Base-by-base conservation (phyloP, 2,329 filamentous ascomycete genomes). In the Xylogone sp. region DNA sequence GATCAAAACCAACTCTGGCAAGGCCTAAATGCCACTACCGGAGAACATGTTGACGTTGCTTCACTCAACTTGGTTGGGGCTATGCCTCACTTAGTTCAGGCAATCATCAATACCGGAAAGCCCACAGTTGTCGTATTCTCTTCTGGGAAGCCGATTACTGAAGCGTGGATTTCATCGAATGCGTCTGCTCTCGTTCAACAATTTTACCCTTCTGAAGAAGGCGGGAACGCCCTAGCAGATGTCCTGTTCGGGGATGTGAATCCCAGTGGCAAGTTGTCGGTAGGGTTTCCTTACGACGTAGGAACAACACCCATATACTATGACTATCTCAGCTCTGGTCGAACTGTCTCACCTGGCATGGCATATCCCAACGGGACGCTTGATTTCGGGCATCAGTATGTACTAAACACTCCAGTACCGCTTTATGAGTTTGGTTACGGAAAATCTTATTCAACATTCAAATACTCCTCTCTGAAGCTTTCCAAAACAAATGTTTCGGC, bases 391-490 rank as follows among this genome's bases (percentile, higher is more conserved):
- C 95, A 96, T 70, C 84, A 90, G 21, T 82, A 92, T 68, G 91
- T 96, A 57, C 89, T 96, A 72, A 88, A 86, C 50, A 74, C 78
- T 51, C 86, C 93, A 52, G 73, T 76, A 3, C 91, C 92, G 0
- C 84, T 89, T 1, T 97, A 87, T 64, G 88, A 90, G 48, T 97
- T 97, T 60, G 92, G 93, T 0, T 91, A 84, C 52, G 93, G 92
- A 0, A 78, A 96, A 3, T 83, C 78, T 0, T 88, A 87, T 71
- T 85, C 80, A 1, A 77, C 70, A 1, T 90, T 83, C 63, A 67
- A 75, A 7, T 74, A 85, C 43, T 75, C 75, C 1, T 71, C 75
- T 27, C 53, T 78, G 39, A 72, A 71, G 34, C 59, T 69, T 5
- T 81, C 77, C 51, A 57, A 59, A 20, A 56, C 55, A 1, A 63